A percentile compares a stretch with the other conserved stretches of the same genome.
Evolutionary conservation across 73 alveolate genomes (phyloP).

Genomic region (Stentor coeruleus): DNA sequence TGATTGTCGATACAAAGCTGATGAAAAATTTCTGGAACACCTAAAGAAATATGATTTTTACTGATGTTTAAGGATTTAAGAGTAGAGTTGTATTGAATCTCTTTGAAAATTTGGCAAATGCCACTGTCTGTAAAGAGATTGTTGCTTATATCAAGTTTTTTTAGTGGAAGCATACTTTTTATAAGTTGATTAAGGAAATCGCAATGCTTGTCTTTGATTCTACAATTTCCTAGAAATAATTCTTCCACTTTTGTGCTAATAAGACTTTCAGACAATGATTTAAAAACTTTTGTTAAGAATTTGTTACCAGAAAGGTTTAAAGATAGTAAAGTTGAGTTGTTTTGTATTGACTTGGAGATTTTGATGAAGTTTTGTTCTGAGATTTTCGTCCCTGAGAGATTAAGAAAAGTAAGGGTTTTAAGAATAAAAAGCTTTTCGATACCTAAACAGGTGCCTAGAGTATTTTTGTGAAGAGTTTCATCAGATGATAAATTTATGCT

Average conservation of each 20-base stretch:
- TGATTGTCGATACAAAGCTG: conserved; percentile 15
- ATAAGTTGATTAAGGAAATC: neutral
- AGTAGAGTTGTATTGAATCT: neutral
- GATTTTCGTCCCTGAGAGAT: conserved; percentile 28
- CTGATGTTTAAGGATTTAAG: conserved; percentile 21
- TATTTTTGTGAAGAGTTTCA: conserved; percentile 40
- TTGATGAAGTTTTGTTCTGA: conserved; percentile 28
- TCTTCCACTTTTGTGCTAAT: neutral
- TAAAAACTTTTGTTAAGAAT: neutral
- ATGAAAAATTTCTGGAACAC: neutral
- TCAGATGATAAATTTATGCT: conserved; percentile 32
- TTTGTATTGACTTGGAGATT: conserved; percentile 28
- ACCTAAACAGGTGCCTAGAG: conserved; percentile 30
- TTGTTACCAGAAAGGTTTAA: conserved; percentile 33
- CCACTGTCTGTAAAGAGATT: conserved; percentile 33
- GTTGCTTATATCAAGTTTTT: conserved; percentile 31
- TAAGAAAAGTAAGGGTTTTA: conserved; percentile 25
- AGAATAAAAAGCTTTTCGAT: conserved; percentile 23
- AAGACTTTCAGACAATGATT: neutral
- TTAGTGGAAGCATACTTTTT: neutral
- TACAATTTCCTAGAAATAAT: conserved; percentile 1
- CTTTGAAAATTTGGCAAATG: neutral
- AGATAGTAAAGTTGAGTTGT: conserved; percentile 32
- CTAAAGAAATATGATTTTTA: neutral
- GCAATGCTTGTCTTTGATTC: neutral